A percentile compares a stretch with the other conserved stretches of the same genome.
phyloP scores from a whole-genome alignment of 139 green algal species.

The Coelastrella sp. region DNA sequence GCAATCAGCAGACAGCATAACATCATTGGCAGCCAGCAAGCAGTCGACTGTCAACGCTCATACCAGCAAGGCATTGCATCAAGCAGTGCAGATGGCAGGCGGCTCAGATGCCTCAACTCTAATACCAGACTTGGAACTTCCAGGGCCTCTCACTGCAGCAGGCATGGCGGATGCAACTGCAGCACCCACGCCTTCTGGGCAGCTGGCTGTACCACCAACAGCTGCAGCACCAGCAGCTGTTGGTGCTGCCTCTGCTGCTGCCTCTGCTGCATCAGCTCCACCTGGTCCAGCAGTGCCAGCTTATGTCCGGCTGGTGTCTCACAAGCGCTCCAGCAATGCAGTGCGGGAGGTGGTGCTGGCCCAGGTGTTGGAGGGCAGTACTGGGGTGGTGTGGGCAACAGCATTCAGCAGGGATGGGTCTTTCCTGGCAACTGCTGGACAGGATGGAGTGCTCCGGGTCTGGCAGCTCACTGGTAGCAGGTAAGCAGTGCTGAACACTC shows the following conservation, averaged over 20 bases:
- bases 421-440: conserved; percentile 88
- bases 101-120: no score
- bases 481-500: neutral
- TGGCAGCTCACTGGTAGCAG: conserved; percentile 71
- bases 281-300: neutral
- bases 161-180: neutral
- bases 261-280: neutral
- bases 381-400: conserved; percentile 81
- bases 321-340: conserved; percentile 25
- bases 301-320: conserved; percentile 23
- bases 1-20: neutral
- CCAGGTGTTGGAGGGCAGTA: conserved; percentile 36
- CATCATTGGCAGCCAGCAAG: neutral
- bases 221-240: neutral
- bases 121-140: no score
- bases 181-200: neutral
- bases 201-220: neutral
- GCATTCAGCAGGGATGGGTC: conserved; percentile 77
- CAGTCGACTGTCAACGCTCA: neutral
- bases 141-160: no score
- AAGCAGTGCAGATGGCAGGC: no score
- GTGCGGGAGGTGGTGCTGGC: conserved; percentile 26
- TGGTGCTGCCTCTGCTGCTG: neutral
- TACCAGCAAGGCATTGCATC: no score
- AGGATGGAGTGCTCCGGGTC: conserved; percentile 83